Evolutionary conservation across 768 basidiomycete genomes (phyloP), one percentile per base, ranked within the genome.

Genomic region (Boletus sp.): DNA sequence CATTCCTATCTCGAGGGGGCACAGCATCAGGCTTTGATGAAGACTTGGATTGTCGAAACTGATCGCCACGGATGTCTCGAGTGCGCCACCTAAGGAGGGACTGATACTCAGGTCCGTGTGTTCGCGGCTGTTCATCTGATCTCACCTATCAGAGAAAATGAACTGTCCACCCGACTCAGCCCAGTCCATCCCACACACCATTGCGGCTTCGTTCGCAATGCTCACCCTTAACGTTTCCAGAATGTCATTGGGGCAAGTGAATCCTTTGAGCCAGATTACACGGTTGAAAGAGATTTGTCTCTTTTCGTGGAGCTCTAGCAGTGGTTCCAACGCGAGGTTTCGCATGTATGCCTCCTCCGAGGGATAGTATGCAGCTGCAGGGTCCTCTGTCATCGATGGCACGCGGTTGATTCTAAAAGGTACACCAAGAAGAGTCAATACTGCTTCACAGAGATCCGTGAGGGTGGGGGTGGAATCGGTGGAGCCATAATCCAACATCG

Each of bases 111-210:
- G 56, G 9, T 21, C 32, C 17, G 5, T 32, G 25, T 8, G 17
- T 10, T 25, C 6, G 11, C 29, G 15, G 7, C 2, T 5, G 14
- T 30, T 5, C 34, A 21, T 25, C 32, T 0, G 70, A 15, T 11
- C 85, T 46, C 59, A 92, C 94, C 96, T 80, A 72, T 98, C 96
- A 17, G 95, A 98, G 74, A 97, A 98, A 61, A 98, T 94, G 77
- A 98, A 99, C 73, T 93, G 89, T 0, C 94, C 94, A 59, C 93
- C 91, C 64, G 94, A 90, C 71, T 99, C 95, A 11, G 94, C 96
- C 97, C 97, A 99, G 67, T 99, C 97, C 96, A 98, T 98, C n/a
- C 95, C 96, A 67, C 97, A 98, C 2, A 98, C 93, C 92, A 99
- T 93, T 0, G 94, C 92, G 3, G 97, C 97, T 60, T 94, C 84